Conservation (phyloP, 2,329 filamentous ascomycete species). For the Fusarium ambrosium region DNA sequence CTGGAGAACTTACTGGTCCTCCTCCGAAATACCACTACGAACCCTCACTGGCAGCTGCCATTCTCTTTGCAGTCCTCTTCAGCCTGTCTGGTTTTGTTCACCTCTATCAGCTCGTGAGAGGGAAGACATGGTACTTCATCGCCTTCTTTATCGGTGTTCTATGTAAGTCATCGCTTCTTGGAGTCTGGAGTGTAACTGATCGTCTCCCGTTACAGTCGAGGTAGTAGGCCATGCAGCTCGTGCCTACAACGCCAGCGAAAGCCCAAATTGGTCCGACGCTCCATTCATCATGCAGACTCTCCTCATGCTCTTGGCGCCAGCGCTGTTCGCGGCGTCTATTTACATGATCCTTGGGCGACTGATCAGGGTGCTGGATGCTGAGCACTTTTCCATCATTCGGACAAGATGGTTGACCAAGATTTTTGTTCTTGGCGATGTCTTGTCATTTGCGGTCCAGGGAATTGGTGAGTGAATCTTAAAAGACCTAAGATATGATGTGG, state of each 20-base stretch:
- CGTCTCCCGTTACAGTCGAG: background rate
- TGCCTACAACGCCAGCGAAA: background rate
- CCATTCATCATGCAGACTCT: slow-evolving; percentile 2
- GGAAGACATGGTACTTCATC: background rate
- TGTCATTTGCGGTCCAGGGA: background rate
- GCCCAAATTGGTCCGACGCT: background rate
- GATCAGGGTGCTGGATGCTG: background rate
- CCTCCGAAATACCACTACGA: background rate
- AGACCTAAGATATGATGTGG: background rate
- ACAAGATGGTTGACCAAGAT: background rate
- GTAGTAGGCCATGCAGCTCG: background rate
- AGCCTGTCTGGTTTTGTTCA: background rate
- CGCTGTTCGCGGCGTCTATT: background rate
- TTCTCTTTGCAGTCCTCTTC: background rate
- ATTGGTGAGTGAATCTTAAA: background rate
- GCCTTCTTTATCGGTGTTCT: background rate
- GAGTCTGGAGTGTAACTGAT: background rate
- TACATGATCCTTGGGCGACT: background rate
- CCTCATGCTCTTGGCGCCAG: background rate
- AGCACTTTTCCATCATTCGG: background rate
- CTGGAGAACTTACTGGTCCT: background rate
- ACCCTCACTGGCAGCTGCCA: background rate
- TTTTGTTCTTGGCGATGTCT: background rate
- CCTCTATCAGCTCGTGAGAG: background rate
- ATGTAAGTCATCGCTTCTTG: background rate